phyloP scores from a whole-genome alignment of 768 basidiomycete genomes.

The Russula emetica region DNA sequence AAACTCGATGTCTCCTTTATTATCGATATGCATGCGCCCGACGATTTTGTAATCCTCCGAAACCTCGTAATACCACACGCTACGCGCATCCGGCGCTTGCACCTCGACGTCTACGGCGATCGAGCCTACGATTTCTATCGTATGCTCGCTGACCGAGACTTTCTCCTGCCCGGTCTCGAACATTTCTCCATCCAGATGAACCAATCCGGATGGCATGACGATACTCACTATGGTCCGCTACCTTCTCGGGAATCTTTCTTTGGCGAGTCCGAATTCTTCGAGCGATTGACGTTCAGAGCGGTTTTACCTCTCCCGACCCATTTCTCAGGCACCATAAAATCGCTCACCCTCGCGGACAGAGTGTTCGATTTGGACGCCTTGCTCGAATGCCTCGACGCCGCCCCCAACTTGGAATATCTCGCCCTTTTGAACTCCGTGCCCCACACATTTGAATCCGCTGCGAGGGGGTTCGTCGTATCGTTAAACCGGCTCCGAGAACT shows the following conservation, averaged over 20 bases:
- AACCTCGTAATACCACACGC: not conserved
- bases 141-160: not conserved
- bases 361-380: conserved; percentile 11
- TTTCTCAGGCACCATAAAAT: conserved; percentile 12
- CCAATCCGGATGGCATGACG: conserved; percentile 10
- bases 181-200: conserved; percentile 18
- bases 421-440: conserved; percentile 11
- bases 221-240: not conserved
- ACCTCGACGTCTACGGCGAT: conserved; percentile 11
- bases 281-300: not conserved
- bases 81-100: conserved; percentile 4
- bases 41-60: not conserved
- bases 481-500: conserved; percentile 6
- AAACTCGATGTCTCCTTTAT: conserved; percentile 13
- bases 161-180: conserved; percentile 4
- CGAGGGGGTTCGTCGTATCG: not conserved
- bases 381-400: conserved; percentile 10
- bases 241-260: not conserved
- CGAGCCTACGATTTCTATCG: conserved; percentile 15
- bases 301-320: conserved; percentile 7
- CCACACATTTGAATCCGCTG: conserved; percentile 1
- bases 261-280: not conserved
- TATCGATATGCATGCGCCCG: not conserved
- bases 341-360: conserved; percentile 11
- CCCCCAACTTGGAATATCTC: conserved; percentile 21